Conservation (phyloP, 2,329 filamentous ascomycete species). For the Claviceps digitariae region DNA sequence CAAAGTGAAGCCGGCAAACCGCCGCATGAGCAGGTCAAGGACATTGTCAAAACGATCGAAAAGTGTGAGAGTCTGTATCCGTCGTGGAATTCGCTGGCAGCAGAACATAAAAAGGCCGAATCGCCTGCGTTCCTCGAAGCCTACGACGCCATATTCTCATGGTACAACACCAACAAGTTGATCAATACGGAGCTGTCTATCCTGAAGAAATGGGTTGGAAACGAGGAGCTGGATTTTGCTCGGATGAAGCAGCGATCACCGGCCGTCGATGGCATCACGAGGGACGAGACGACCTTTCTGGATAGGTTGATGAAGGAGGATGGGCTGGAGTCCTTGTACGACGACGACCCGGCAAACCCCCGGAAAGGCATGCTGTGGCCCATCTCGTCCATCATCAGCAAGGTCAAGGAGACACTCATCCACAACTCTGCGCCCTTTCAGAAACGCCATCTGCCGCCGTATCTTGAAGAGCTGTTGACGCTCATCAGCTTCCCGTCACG, state of each 20-base stretch:
- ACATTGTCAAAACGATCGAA: slow-evolving; percentile 82
- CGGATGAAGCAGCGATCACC: slow-evolving; percentile 58
- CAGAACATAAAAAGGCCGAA: slow-evolving; percentile 61
- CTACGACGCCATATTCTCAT: slow-evolving; percentile 79
- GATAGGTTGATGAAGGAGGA: slow-evolving; percentile 94
- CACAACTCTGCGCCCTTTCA: slow-evolving; percentile 73
- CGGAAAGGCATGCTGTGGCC: slow-evolving; percentile 68
- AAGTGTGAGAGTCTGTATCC: slow-evolving; percentile 78
- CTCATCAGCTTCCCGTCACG: slow-evolving; percentile 95
- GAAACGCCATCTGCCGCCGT: slow-evolving; percentile 82
- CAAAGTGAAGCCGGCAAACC: slow-evolving; percentile 84
- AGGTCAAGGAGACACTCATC: slow-evolving; percentile 86
- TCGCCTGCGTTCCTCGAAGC: slow-evolving; percentile 69
- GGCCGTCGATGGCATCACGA: slow-evolving; percentile 50
- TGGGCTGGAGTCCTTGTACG: slow-evolving; percentile 80
- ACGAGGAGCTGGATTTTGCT: slow-evolving; percentile 84
- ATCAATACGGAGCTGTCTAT: slow-evolving; percentile 92
- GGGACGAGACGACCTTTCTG: slow-evolving; percentile 85
- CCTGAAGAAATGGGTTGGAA: slow-evolving; percentile 91
- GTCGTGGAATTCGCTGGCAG: slow-evolving; percentile 59
- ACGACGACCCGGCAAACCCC: slow-evolving; percentile 39
- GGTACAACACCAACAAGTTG: slow-evolving; percentile 93
- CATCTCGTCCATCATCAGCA: slow-evolving; percentile 75
- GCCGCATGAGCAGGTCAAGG: slow-evolving; percentile 75
- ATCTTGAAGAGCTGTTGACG: slow-evolving; percentile 90